Conservation (phyloP, 768 basidiomycete species). For the Suillus tomentosus region DNA sequence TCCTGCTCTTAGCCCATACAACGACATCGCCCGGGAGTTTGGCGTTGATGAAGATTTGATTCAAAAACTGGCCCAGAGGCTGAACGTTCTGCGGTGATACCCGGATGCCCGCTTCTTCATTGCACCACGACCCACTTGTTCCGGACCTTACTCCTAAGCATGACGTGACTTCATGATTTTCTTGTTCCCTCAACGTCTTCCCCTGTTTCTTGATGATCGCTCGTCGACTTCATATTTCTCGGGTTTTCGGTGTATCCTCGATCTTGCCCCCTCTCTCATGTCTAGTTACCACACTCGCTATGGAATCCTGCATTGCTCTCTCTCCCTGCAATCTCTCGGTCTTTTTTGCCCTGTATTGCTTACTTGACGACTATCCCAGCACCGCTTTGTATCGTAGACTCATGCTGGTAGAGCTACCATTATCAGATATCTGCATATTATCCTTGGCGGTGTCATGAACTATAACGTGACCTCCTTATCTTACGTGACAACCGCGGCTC, state of each 20-base stretch:
- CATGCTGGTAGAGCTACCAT: slow-evolving; percentile 4
- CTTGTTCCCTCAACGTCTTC: slow-evolving; percentile 26
- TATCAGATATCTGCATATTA: slow-evolving; percentile 8
- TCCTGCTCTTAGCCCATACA: slow-evolving; percentile 33
- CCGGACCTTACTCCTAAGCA: slow-evolving; percentile 3
- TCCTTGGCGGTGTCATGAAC: background rate
- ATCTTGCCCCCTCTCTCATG: slow-evolving; percentile 19
- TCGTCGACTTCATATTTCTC: slow-evolving; percentile 14
- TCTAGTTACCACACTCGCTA: slow-evolving; percentile 23
- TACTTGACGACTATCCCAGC: slow-evolving; percentile 17
- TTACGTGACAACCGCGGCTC: background rate
- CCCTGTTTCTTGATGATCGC: slow-evolving; percentile 10
- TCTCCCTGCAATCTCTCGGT: slow-evolving; percentile 22
- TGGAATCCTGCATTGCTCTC: slow-evolving; percentile 29
- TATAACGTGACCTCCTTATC: background rate
- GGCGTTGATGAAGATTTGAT: slow-evolving; percentile 71
- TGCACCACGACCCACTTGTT: slow-evolving; percentile 18
- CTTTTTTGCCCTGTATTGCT: slow-evolving; percentile 25
- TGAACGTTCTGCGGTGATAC: slow-evolving; percentile 33
- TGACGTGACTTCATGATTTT: slow-evolving; percentile 27
- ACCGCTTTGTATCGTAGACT: slow-evolving; percentile 33
- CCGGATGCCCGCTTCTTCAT: slow-evolving; percentile 2
- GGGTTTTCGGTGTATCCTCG: slow-evolving; percentile 17
- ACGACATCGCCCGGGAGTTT: slow-evolving; percentile 70
- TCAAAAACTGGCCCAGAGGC: slow-evolving; percentile 64